Base-by-base conservation (phyloP, 2,329 filamentous ascomycete genomes). In the Curvularia eragrostidis region DNA sequence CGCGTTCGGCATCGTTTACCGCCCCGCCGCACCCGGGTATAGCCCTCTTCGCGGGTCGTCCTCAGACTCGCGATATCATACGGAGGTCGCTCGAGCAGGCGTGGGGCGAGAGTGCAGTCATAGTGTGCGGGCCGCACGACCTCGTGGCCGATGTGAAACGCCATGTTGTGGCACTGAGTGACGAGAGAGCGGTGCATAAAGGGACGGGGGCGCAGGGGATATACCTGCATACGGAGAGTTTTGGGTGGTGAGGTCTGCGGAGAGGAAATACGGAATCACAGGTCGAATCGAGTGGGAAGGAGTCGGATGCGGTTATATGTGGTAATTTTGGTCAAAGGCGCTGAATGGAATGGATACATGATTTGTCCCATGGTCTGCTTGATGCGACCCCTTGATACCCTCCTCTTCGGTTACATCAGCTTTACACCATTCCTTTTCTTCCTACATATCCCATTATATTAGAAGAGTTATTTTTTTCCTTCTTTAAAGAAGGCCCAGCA, bases 101-200 rank as follows among this genome's bases (percentile, higher is more conserved):
- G 0, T 71, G 81, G 12, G 87, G 87, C 2, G 87, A 90, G 73
- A 87, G 82, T 30, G 86, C 83, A 0, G 84, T 89, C 0, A 82
- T 88, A 2, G 86, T 85, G 0, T 89, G 87, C 66, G 87, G 87
- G 13, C 85, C 85, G 0, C 70, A 75, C 1, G 82, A 83, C 0
- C 68, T 89, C 46, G 81, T 83, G 3, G 79, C 82, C n/a, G 80
- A 84, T 60, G 83, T 86, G 5, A 80, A 86, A 55, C 81, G 78
- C 13, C 81, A 78, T 54, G 85, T 85, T 0, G 85, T 84, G 3
- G 78, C 69, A 8, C 64, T 89, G 41, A 87, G 85, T 62, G 86
- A 90, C 70, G 87, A 89, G 72, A 78, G 87, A 28, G 87, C 85
- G 3, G 85, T 89, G 42, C 86, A 89, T 64, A 89, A 89, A 71